phyloP scores from a whole-genome alignment of 495 filamentous ascomycete species.

The Aspergillus heteromorphus region DNA sequence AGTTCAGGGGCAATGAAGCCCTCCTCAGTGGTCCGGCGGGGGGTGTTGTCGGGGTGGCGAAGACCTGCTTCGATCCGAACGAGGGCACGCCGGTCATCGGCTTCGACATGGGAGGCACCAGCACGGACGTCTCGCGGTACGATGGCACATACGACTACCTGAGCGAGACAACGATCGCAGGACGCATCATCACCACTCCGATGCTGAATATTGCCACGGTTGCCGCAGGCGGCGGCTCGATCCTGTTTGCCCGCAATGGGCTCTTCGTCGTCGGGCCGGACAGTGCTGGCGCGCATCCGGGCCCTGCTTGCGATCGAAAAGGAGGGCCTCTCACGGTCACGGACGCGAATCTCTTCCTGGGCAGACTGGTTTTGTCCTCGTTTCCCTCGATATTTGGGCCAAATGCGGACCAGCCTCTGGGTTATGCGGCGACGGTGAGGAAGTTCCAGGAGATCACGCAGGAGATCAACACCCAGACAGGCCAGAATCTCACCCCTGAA shows the following conservation, averaged over 20 bases:
- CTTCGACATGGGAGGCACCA: not conserved
- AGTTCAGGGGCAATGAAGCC: not conserved
- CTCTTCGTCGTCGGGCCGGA: not conserved
- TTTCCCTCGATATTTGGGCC: not conserved
- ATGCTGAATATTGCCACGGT: not conserved
- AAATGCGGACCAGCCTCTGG: not conserved
- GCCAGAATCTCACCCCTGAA: not conserved
- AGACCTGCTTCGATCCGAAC: not conserved
- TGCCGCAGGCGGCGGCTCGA: not conserved
- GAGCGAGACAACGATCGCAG: not conserved
- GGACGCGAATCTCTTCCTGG: not conserved
- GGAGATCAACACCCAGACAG: not conserved
- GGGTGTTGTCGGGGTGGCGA: not conserved
- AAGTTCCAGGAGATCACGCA: not conserved
- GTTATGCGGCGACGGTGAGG: too few species aligned
- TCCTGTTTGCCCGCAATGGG: not conserved
- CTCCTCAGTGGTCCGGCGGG: not conserved
- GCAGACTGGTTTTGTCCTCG: not conserved
- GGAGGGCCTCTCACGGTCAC: not conserved
- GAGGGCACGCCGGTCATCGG: not conserved
- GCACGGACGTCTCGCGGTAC: not conserved
- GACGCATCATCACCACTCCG: not conserved
- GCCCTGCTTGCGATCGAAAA: not conserved
- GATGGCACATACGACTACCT: not conserved
- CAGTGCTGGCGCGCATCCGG: not conserved